phyloP scores from a whole-genome alignment of 2,329 filamentous ascomycete genomes.

The Parafenestella ontariensis region DNA sequence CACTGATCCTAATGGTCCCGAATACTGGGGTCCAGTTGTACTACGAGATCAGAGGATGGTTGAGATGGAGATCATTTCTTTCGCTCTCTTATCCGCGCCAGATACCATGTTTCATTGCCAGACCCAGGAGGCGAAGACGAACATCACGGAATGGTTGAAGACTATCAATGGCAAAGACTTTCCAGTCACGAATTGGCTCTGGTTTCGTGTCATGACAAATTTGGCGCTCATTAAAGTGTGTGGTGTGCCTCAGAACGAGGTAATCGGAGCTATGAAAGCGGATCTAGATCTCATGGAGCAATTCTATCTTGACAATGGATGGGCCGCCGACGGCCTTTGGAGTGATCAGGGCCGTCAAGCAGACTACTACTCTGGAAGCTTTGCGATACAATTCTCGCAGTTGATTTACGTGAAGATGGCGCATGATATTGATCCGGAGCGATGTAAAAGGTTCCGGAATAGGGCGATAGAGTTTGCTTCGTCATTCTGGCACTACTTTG shows the following conservation, averaged over 20 bases:
- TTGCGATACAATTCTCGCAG: constrained; percentile 62
- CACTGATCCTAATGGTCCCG: constrained; percentile 41
- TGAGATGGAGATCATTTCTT: constrained; percentile 60
- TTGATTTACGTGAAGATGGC: constrained; percentile 57
- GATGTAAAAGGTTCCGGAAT: constrained; percentile 49
- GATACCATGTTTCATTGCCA: constrained; percentile 46
- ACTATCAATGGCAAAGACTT: constrained; percentile 56
- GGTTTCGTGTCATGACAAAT: constrained; percentile 61
- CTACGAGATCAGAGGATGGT: constrained; percentile 62
- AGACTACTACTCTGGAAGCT: constrained; percentile 63
- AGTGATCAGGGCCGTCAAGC: constrained; percentile 49
- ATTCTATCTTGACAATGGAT: constrained; percentile 56
- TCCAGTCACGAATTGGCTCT: constrained; percentile 60
- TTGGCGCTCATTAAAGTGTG: constrained; percentile 55
- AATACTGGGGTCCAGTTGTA: constrained; percentile 59
- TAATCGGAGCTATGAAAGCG: constrained; percentile 48
- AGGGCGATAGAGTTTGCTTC: constrained; percentile 53
- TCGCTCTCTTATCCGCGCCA: constrained; percentile 56
- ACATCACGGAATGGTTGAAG: constrained; percentile 53
- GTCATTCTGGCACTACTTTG: constrained; percentile 59
- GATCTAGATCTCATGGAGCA: constrained; percentile 56
- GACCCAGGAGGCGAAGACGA: constrained; percentile 35
- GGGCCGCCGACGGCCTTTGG: constrained; percentile 59
- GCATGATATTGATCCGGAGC: constrained; percentile 49
- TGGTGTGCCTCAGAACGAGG: constrained; percentile 44